Evolutionary conservation across 345 rosid species (phyloP).

Genomic region (Melastoma malabathricum): DNA sequence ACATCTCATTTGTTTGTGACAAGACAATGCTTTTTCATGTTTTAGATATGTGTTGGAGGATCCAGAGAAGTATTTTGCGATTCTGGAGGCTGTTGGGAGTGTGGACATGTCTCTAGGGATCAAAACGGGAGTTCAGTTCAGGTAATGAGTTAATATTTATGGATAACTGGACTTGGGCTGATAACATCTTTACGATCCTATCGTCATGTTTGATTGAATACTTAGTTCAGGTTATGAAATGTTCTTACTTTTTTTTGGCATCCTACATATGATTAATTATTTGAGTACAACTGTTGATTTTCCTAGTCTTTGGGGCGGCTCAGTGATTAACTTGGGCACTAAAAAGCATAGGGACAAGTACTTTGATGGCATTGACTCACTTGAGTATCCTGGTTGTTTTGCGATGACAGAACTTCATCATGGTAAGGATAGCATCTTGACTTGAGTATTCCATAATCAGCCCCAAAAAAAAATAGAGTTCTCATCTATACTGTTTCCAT

Average conservation of each 20-base stretch:
- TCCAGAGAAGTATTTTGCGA: conserved; percentile 73
- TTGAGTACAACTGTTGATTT: neutral
- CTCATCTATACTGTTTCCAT: neutral
- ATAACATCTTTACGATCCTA: neutral
- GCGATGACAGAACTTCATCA: conserved; percentile 99
- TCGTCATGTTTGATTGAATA: neutral
- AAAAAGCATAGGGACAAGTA: conserved; percentile 87
- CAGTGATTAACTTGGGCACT: conserved; percentile 90
- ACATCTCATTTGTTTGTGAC: too few species aligned
- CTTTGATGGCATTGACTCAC: conserved; percentile 64
- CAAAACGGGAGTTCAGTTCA: conserved; percentile 91
- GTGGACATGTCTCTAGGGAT: conserved; percentile 86
- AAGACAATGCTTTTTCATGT: too few species aligned
- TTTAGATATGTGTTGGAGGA: conserved; percentile 43
- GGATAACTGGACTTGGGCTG: neutral
- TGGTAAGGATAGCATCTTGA: conserved; percentile 27
- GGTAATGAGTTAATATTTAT: conserved; percentile 22
- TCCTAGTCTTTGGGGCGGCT: conserved; percentile 98
- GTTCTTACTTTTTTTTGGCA: neutral
- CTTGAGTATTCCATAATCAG: neutral
- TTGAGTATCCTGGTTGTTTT: conserved; percentile 89
- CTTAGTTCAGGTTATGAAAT: neutral
- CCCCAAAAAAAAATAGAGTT: neutral
- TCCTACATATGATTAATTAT: too few species aligned
- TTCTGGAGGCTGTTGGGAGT: conserved; percentile 73